Percentiles rank a stretch among this genome's conserved stretches.
phyloP scores from a whole-genome alignment of 345 rosid species.

The Salix exigua region DNA sequence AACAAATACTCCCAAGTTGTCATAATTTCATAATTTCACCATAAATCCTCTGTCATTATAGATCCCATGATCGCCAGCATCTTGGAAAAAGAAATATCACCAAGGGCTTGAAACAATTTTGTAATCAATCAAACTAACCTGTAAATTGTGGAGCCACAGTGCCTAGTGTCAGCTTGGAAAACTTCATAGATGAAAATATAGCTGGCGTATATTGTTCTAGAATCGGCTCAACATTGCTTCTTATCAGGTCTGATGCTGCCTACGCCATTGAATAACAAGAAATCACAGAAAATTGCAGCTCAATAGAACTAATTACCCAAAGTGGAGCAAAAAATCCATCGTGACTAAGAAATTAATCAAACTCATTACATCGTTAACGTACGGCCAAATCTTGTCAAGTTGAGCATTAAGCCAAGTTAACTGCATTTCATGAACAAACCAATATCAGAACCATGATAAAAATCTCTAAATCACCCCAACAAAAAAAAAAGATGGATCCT shows the following conservation, averaged over 20 bases:
- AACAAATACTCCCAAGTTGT: too few species aligned
- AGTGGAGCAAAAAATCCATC: neutral
- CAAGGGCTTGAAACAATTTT: too few species aligned
- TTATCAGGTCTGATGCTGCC: conserved; percentile 91
- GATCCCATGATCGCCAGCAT: neutral
- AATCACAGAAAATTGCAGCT: neutral
- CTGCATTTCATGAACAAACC: conserved; percentile 36
- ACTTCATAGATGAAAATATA: conserved; percentile 66
- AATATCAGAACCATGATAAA: conserved; percentile 15
- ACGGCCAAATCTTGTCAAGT: conserved; percentile 93
- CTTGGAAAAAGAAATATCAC: too few species aligned
- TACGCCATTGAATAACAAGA: conserved; percentile 23
- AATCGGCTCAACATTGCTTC: conserved; percentile 72
- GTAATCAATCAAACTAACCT: conserved; percentile 37
- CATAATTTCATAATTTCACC: too few species aligned
- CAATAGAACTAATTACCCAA: neutral
- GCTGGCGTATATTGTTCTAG: conserved; percentile 79
- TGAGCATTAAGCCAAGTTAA: conserved; percentile 79
- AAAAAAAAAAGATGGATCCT: neutral
- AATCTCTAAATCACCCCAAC: neutral
- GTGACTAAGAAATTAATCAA: neutral
- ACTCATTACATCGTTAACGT: conserved; percentile 54
- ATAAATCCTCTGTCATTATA: neutral
- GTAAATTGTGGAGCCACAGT: conserved; percentile 97
- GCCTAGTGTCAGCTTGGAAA: conserved; percentile 80